Evolutionary conservation across 2,329 filamentous ascomycete species (phyloP), one percentile per base, ranked within the genome.

Genomic region (Fusarium phyllophilum): DNA sequence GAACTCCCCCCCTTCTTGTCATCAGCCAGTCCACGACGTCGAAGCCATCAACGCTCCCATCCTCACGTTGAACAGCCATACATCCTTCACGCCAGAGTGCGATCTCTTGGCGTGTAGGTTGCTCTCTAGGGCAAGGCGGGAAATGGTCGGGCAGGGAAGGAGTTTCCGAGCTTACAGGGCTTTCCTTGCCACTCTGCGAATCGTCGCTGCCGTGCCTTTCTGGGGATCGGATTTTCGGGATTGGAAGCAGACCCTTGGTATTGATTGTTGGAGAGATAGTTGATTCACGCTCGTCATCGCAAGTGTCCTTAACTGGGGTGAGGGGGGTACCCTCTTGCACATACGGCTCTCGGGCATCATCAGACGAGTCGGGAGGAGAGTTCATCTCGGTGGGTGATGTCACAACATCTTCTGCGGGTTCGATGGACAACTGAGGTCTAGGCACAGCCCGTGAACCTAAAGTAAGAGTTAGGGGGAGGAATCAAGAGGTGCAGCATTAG

Each of bases 11-110:
- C 22, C 68, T 76, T 55, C 70, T 68, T 8, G 74, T 74, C 70
- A 78, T 51, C 26, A 78, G 58, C 52, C 74, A 68, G n/a, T 56
- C 51, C 46, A 74, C 66, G 42, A 78, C 73, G 15, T 79, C 75
- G 15, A 64, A 46, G 9, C 56, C 61, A 5, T 72, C 54, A 6
- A 78, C 67, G 24, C 36, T 60, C 12, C 76, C 76, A 36, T 75
- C 67, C 3, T 55, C 26, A 12, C 48, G 56, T n/a, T 68, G 66
- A 24, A 74, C 74, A 20, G 58, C 60, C 10, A 52, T 46, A 17
- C 75, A 72, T 22, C 64, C 74, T 34, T 73, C 33, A 6, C 52
- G 75, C 77, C 77, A 78, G n/a, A 78, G 56, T 3, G 66, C 57
- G 14, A 71, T 33, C 3, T 29, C 51, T 20, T 31, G 24, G 10